Evolutionary conservation across 2,329 filamentous ascomycete genomes (phyloP), one percentile per base, ranked within the genome.

Genomic region (Colletotrichum sublineola): DNA sequence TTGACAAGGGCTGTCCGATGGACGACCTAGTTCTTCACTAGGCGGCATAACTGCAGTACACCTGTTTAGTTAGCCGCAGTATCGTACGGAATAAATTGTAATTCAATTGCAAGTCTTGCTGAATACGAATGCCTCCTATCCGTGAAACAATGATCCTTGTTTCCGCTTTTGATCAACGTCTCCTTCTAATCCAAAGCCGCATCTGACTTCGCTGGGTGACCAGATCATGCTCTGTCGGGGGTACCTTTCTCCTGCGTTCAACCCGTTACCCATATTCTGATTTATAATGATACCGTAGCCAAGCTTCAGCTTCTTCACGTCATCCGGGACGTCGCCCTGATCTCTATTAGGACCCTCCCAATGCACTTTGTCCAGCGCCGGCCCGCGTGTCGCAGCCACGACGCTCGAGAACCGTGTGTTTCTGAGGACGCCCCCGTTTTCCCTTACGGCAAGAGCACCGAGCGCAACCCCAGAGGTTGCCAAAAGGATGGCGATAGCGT

Each of bases 401-500:
- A 83, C 81, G 72, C 79, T 81, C 15, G 80, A 82, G 74, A 83
- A 83, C 0, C 78, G 77, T 33, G 80, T 82, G 71, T 81, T 79
- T 11, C 79, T 76, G 15, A 80, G 77, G 5, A 80, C 75, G 2
- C 79, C 76, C 8, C 81, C 80, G 65, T 80, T 79, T 48, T 77
- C 76, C 2, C 77, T 63, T 3, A 82, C 75, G 15, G 81, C 78
- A 40, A 78, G 46, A 1, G 77, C 77, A 40, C 81, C 81, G 20
- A 78, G 74, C 1, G 75, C 69, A 15, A 81, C 75, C 8, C 76
- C 78, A 1, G 71, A 67, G 0, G 75, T 56, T 3, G 80, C 76
- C 20, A 81, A 66, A 2, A 76, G 12, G 48, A 82, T 78, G 0
- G 79, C 78, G 42, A 79, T 69, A 1, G 77, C 76, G 66, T 83